Conservation (phyloP, 805 yeast species). For the Yamadazyma kitorensis region DNA sequence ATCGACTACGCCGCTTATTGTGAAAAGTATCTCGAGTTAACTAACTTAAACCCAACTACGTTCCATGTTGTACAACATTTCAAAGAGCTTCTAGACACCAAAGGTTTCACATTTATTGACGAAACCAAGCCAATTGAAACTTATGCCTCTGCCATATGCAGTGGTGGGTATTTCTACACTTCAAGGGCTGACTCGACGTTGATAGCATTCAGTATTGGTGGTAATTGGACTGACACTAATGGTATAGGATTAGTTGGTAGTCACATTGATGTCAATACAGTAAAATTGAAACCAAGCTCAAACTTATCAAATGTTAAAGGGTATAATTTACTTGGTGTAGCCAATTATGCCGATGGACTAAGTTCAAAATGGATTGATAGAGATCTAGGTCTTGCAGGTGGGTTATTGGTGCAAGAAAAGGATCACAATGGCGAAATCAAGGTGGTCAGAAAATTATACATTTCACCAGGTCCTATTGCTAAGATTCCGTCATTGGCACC, state of each 20-base stretch:
- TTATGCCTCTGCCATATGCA: constrained; percentile 1
- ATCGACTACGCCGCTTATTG: constrained; percentile 3
- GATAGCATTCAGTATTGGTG: constrained; percentile 69
- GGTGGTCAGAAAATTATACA: constrained; percentile 45
- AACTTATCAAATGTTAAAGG: constrained; percentile 63
- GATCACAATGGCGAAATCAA: too few relatives aligned
- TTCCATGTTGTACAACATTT: constrained; percentile 65
- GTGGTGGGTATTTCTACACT: constrained; percentile 61
- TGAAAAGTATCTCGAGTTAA: constrained; percentile 65
- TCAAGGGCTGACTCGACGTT: constrained; percentile 66
- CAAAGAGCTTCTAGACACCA: constrained; percentile 43
- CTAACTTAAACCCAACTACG: constrained; percentile 69
- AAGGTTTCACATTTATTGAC: constrained; percentile 63
- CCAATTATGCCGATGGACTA: constrained; percentile 78
- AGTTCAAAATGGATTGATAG: constrained; percentile 75
- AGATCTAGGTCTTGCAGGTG: constrained; percentile 82
- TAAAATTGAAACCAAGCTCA: constrained; percentile 70
- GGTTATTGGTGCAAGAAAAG: constrained; percentile 50
- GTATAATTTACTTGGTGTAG: constrained; percentile 74
- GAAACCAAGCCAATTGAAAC: constrained; percentile 48
- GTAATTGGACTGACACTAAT: constrained; percentile 57
- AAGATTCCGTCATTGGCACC: constrained; percentile 84
- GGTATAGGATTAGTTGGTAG: constrained; percentile 72
- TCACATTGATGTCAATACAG: constrained; percentile 74
- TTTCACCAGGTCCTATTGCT: constrained; percentile 69